These are phyloP conservation scores for Alternaria conjuncta DNA, from an alignment of 2,329 filamentous ascomycete genomes.

Conservation along the genomic window DNA sequence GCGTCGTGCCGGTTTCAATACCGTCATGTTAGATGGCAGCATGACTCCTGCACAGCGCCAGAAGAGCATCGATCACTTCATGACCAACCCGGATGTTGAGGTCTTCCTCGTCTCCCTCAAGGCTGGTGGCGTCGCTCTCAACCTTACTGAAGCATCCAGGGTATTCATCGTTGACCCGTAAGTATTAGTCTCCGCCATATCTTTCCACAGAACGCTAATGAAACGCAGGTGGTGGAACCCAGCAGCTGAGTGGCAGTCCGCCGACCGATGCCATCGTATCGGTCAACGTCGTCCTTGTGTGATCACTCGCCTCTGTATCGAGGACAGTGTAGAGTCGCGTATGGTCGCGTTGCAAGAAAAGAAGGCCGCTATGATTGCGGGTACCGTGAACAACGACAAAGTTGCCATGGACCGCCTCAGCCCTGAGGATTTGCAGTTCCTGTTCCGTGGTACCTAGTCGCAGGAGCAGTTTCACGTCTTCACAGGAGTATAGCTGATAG, in stretches of 20 bases:
- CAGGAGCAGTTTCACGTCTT: background rate
- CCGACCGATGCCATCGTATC: conserved; percentile 85
- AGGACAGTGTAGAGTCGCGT: conserved; percentile 94
- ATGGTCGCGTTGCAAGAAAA: conserved; percentile 98
- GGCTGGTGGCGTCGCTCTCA: conserved; percentile 92
- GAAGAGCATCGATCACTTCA: conserved; percentile 93
- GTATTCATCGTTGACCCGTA: conserved; percentile 97
- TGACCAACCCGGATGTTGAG: conserved; percentile 92
- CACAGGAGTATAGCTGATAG: background rate
- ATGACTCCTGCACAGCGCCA: conserved; percentile 96
- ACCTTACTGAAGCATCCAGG: conserved; percentile 90
- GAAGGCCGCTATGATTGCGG: conserved; percentile 97
- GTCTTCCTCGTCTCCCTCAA: conserved; percentile 96
- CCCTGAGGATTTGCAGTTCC: conserved; percentile 91
- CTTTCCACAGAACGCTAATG: conserved; percentile 30
- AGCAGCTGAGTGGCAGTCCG: conserved; percentile 99
- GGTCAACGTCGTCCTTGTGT: conserved; percentile 93
- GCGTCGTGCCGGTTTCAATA: conserved; percentile 94
- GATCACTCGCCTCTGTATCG: conserved; percentile 92
- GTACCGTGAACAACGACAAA: conserved; percentile 93
- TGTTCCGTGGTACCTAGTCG: conserved; percentile 77
- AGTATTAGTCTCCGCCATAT: conserved; percentile 51
- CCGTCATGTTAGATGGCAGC: conserved; percentile 95
- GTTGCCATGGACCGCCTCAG: conserved; percentile 89
- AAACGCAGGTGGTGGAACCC: conserved; percentile 90